Evolutionary conservation across 768 basidiomycete genomes (phyloP).

Genomic region (Boletus patriciae): DNA sequence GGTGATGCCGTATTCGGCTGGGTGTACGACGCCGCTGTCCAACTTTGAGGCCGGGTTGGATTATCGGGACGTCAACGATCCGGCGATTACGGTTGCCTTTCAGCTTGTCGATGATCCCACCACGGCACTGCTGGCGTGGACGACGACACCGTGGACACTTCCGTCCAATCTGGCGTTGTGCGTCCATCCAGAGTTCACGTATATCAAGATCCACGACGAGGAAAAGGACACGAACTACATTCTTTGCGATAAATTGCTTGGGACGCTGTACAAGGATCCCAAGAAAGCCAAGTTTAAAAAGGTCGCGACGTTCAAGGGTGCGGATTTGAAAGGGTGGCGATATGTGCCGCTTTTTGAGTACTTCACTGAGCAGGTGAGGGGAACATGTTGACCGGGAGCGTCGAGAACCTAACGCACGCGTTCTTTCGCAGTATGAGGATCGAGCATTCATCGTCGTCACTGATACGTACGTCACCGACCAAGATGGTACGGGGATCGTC

Average conservation of each 20-base stretch:
- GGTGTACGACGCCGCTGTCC: slow-evolving; percentile 91
- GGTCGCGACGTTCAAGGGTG: slow-evolving; percentile 80
- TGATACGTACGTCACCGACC: slow-evolving; percentile 91
- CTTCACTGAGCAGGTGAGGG: slow-evolving; percentile 85
- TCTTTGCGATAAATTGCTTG: slow-evolving; percentile 82
- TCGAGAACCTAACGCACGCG: background rate
- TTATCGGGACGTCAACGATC: slow-evolving; percentile 93
- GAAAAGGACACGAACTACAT: slow-evolving; percentile 88
- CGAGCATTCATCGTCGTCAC: slow-evolving; percentile 85
- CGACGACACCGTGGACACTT: slow-evolving; percentile 98
- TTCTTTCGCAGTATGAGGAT: slow-evolving; percentile 70
- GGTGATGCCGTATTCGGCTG: slow-evolving; percentile 99
- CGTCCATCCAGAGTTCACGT: slow-evolving; percentile 93
- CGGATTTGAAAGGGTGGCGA: slow-evolving; percentile 94
- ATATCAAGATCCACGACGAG: slow-evolving; percentile 94
- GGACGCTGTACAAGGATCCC: slow-evolving; percentile 91
- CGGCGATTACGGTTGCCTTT: slow-evolving; percentile 92
- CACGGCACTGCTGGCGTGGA: slow-evolving; percentile 94
- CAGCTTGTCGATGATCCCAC: slow-evolving; percentile 89
- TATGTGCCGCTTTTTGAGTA: slow-evolving; percentile 96
- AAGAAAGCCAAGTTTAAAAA: slow-evolving; percentile 98
- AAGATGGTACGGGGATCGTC: slow-evolving; percentile 96
- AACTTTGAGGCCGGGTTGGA: slow-evolving; percentile 96
- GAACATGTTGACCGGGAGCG: background rate
- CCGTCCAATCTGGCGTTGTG: slow-evolving; percentile 95